phyloP scores from a whole-genome alignment of 176 grass and related monocot genomes.

The Oryza officinalis region DNA sequence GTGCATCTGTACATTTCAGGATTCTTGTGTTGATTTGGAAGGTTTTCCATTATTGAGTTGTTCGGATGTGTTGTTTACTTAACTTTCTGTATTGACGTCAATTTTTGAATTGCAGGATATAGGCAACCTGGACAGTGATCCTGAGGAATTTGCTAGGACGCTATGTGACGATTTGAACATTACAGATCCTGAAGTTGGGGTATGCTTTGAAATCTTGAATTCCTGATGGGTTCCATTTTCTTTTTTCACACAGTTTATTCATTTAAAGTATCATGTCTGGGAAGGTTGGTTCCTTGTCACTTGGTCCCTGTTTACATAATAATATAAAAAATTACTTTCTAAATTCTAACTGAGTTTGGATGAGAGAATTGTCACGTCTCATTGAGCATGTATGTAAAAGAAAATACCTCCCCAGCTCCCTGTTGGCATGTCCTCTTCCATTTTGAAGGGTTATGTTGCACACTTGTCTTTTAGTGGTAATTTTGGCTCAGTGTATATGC shows the following conservation, averaged over 20 bases:
- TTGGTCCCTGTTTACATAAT: neutral
- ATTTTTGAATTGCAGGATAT: conserved; percentile 60
- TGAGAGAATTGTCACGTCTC: neutral
- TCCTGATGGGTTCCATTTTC: neutral
- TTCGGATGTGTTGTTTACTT: neutral
- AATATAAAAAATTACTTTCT: neutral
- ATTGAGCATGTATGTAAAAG: neutral
- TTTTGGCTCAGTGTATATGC: neutral
- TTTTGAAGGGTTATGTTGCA: neutral
- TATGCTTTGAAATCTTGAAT: conserved; percentile 34
- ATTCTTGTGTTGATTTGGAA: neutral
- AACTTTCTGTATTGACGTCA: neutral
- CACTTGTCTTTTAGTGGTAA: neutral
- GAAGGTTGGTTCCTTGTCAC: neutral
- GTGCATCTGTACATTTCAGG: neutral
- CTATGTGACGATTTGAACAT: conserved; percentile 87
- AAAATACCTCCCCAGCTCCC: neutral
- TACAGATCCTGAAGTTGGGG: conserved; percentile 89
- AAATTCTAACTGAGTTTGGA: neutral
- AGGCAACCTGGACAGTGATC: conserved; percentile 91
- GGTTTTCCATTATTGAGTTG: too few relatives aligned
- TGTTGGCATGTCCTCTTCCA: neutral
- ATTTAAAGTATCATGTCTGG: neutral
- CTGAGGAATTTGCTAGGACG: conserved; percentile 91
- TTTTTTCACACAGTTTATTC: neutral